Base-by-base conservation (phyloP, 208 protist genomes). In the Hexamita inflata region DNA sequence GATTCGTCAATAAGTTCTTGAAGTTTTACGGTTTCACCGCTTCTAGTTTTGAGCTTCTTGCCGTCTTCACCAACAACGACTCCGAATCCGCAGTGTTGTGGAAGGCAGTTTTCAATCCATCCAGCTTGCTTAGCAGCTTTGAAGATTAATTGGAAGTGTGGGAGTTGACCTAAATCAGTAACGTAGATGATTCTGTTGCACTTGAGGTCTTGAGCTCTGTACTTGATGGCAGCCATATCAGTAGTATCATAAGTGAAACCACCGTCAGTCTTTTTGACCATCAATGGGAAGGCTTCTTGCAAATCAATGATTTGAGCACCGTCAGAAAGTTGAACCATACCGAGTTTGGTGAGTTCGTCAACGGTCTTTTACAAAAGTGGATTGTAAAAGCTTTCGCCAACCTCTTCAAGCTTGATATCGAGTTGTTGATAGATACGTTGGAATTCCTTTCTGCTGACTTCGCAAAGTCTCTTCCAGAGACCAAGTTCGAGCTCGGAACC, bases 301-400 rank as follows among this genome's bases (percentile, higher is more conserved):
- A 59, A 57, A 15, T n/a, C 35, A 26, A 65, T 75, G 45, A 79
- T 58, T 57, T 28, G 13, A 11, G 45, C 74, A 13, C n/a, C 39
- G 19, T 80, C 58, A 34, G 74, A 49, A 49, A 65, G 68, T 19
- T 76, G 29, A 7, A 65, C 81, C 68, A 89, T 82, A 34, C 87
- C 88, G 13, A 82, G 82, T 66, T 89, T 81, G 61, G 90, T 82
- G 39, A 94, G 83, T 34, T 90, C 66, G 40, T 81, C 62, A 32
- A 94, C 74, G 40, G 91, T 86, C 49, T 84, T 79, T 1, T 86
- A 86, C 80, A 96, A 91, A 67, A 91, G 80, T 15, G 85, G 81
- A 78, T 93, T 93, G 89, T 96, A 95, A 80, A 92, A 95, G 78
- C 90, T 94, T 86, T 96, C 93, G 32, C 93, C 93, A 41, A 86